phyloP scores from a whole-genome alignment of 2,329 filamentous ascomycete species.

The Microcyclospora pomicola region DNA sequence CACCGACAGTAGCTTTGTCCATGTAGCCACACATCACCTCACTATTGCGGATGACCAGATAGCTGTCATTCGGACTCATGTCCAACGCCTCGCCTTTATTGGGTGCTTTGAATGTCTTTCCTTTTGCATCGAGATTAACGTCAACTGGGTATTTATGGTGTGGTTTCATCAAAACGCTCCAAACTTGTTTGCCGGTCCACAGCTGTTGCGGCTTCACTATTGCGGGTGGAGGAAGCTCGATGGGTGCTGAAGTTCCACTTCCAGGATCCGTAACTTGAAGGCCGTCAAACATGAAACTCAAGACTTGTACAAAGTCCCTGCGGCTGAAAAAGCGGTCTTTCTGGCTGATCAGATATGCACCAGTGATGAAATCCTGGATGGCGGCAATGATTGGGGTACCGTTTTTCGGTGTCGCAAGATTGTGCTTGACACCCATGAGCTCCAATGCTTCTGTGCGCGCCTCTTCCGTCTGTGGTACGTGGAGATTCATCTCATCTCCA shows the following conservation, averaged over 20 bases:
- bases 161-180: slow-evolving; percentile 80
- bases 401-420: slow-evolving; percentile 89
- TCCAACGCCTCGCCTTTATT: slow-evolving; percentile 55
- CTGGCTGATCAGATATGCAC: slow-evolving; percentile 76
- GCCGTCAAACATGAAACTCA: slow-evolving; percentile 84
- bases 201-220: slow-evolving; percentile 72
- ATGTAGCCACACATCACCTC: slow-evolving; percentile 95
- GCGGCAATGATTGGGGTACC: slow-evolving; percentile 95
- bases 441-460: slow-evolving; percentile 89
- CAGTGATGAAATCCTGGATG: slow-evolving; percentile 99
- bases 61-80: slow-evolving; percentile 60
- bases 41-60: slow-evolving; percentile 86
- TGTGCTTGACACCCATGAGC: slow-evolving; percentile 96
- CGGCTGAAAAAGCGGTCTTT: slow-evolving; percentile 91
- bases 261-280: slow-evolving; percentile 37
- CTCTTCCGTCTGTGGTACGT: slow-evolving; percentile 96
- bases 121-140: slow-evolving; percentile 87
- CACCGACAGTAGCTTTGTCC: slow-evolving; percentile 96
- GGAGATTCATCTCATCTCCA: slow-evolving; percentile 97
- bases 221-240: slow-evolving; percentile 77
- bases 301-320: slow-evolving; percentile 75
- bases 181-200: slow-evolving; percentile 96
- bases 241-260: slow-evolving; percentile 39
- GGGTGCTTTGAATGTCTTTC: slow-evolving; percentile 61
- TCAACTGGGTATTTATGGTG: slow-evolving; percentile 70